These are phyloP conservation scores for Hanseniaspora valbyensis DNA, from an alignment of 805 yeast species.

Conservation along the genomic window DNA sequence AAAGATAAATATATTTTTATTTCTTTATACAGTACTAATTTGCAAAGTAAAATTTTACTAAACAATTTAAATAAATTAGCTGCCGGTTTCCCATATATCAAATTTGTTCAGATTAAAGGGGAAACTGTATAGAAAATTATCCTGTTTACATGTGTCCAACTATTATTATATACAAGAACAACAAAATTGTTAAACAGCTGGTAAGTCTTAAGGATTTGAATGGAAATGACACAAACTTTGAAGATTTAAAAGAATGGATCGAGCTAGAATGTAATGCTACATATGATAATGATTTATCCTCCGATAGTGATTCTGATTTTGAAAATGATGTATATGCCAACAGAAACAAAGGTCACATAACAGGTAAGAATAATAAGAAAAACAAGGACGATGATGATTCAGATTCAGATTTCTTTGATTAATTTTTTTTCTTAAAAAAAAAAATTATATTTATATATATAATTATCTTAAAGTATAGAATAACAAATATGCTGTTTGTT, in stretches of 20 bases:
- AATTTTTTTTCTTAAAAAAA: slow-evolving; percentile 6
- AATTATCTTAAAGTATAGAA: slow-evolving; percentile 41
- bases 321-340: slow-evolving; percentile 10
- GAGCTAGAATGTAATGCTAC: slow-evolving; percentile 10
- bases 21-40: slow-evolving; percentile 57
- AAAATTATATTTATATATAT: not conserved
- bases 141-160: slow-evolving; percentile 91
- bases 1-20: slow-evolving; percentile 41
- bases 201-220: slow-evolving; percentile 74
- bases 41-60: slow-evolving; percentile 64
- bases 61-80: slow-evolving; percentile 52
- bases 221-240: slow-evolving; percentile 60
- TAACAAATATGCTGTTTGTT: slow-evolving; percentile 68
- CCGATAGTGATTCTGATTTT: slow-evolving; percentile 2
- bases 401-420: slow-evolving; percentile 41
- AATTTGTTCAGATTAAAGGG: slow-evolving; percentile 87
- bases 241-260: slow-evolving; percentile 57
- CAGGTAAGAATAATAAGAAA: not conserved
- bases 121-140: slow-evolving; percentile 84
- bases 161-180: slow-evolving; percentile 64
- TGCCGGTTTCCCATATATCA: slow-evolving; percentile 61
- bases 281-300: slow-evolving; percentile 5
- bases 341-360: slow-evolving; percentile 6
- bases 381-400: slow-evolving; percentile 33
- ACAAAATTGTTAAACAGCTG: slow-evolving; percentile 67